phyloP scores from a whole-genome alignment of 768 basidiomycete genomes.

The Boletus pseudo-olivaceus region DNA sequence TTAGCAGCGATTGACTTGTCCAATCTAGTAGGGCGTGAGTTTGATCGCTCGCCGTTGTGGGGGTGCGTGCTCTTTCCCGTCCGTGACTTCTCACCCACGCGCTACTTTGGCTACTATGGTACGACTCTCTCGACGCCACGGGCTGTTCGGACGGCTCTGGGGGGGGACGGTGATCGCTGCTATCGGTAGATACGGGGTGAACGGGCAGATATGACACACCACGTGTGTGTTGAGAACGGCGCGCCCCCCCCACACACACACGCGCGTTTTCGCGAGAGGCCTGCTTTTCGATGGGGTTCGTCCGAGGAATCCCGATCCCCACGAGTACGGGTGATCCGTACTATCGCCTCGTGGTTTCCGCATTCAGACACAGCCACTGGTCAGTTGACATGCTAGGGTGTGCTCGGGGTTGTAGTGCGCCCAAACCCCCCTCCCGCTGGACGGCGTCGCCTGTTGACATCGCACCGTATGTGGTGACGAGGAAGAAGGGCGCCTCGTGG shows the following conservation, averaged over 20 bases:
- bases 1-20: constrained; percentile 16
- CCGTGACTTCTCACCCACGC: no score
- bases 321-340: constrained; percentile 7
- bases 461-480: background rate
- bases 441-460: background rate
- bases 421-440: constrained; percentile 1
- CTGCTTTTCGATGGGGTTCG: background rate
- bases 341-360: constrained; percentile 16
- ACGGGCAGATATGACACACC: no score
- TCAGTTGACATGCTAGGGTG: background rate
- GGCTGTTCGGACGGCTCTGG: no score
- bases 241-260: no score
- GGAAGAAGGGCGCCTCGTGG: constrained; percentile 1
- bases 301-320: constrained; percentile 17
- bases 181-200: no score
- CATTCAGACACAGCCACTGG: constrained; percentile 8
- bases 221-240: no score
- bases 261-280: background rate
- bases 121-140: no score
- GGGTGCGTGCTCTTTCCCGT: no score
- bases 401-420: background rate
- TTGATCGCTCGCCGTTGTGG: constrained; percentile 7
- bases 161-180: constrained; percentile 1
- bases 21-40: background rate
- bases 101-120: no score